phyloP scores from a whole-genome alignment of 2,329 filamentous ascomycete species.

The Pseudonectria foliicola region DNA sequence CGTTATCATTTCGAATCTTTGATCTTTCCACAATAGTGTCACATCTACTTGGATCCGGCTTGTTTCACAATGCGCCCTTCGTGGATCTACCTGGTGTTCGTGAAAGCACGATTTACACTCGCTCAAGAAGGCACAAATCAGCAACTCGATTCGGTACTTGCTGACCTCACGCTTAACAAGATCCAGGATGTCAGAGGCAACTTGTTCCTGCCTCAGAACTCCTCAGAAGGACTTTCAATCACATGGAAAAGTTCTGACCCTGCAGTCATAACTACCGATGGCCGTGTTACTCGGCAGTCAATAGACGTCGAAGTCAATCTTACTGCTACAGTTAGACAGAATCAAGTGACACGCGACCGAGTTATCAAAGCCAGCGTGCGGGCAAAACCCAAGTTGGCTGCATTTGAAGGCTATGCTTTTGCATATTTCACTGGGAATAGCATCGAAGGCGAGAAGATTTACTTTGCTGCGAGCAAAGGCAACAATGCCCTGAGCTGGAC shows the following conservation, averaged over 20 bases:
- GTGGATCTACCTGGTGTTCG: no score
- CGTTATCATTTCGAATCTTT: no score
- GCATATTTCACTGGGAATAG: slow-evolving; percentile 43
- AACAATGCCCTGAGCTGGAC: slow-evolving; percentile 46
- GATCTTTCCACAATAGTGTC: no score
- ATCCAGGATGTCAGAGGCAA: slow-evolving; percentile 32
- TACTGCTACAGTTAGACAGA: slow-evolving; percentile 25
- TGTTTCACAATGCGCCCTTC: no score
- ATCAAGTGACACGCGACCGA: slow-evolving; percentile 20
- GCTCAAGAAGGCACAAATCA: no score
- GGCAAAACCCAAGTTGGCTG: slow-evolving; percentile 23
- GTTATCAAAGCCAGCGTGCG: slow-evolving; percentile 28
- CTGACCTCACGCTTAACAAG: slow-evolving; percentile 23
- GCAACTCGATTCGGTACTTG: background rate
- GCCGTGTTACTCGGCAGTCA: slow-evolving; percentile 28
- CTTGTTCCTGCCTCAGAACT: slow-evolving; percentile 25
- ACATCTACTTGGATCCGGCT: no score
- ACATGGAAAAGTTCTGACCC: slow-evolving; percentile 30
- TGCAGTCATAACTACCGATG: slow-evolving; percentile 27
- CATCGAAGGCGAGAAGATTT: slow-evolving; percentile 43
- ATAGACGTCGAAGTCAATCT: slow-evolving; percentile 24
- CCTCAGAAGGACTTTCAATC: slow-evolving; percentile 23
- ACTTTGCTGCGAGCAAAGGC: slow-evolving; percentile 42
- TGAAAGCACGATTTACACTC: no score
- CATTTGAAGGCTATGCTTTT: slow-evolving; percentile 41